Percentiles rank a stretch among this genome's conserved stretches.
These are phyloP conservation scores for Hypoxylon sp. DNA, from an alignment of 2,329 filamentous ascomycete species.

Conservation along the genomic window DNA sequence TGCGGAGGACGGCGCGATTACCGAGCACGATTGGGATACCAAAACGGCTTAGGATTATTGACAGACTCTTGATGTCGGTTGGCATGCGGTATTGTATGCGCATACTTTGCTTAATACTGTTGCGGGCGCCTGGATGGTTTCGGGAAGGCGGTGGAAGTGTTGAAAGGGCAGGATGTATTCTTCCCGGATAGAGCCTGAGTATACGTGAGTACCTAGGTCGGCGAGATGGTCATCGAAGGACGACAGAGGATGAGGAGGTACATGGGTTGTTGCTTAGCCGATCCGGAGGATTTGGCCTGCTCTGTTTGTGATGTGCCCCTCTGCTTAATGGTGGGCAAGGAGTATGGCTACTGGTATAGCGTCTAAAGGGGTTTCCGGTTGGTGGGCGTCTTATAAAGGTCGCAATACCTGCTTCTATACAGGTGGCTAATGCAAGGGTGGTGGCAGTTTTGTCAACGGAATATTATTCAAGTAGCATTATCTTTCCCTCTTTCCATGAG, in stretches of 20 bases:
- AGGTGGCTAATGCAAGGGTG: background rate
- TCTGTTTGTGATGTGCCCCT: background rate
- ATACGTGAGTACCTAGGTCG: too few relatives aligned
- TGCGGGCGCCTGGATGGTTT: background rate
- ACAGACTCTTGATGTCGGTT: background rate
- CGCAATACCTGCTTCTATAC: background rate
- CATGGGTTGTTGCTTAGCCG: background rate
- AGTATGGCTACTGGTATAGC: constrained; percentile 9
- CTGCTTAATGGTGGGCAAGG: background rate
- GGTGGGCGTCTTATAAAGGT: constrained; percentile 1
- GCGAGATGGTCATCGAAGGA: too few relatives aligned
- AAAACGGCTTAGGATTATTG: constrained; percentile 7
- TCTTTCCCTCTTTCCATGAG: too few relatives aligned
- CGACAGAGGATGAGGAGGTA: background rate
- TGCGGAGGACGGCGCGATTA: background rate
- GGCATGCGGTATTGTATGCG: background rate
- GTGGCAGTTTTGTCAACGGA: too few relatives aligned
- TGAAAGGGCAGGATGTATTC: too few relatives aligned
- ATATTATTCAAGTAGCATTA: too few relatives aligned
- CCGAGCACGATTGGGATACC: background rate
- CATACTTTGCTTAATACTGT: background rate
- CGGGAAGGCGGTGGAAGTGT: background rate
- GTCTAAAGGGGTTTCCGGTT: constrained; percentile 2
- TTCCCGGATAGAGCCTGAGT: background rate
- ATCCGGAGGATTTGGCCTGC: background rate